These are phyloP conservation scores for Luffa acutangula DNA, from an alignment of 306 rosid genomes.

Conservation along the genomic window DNA sequence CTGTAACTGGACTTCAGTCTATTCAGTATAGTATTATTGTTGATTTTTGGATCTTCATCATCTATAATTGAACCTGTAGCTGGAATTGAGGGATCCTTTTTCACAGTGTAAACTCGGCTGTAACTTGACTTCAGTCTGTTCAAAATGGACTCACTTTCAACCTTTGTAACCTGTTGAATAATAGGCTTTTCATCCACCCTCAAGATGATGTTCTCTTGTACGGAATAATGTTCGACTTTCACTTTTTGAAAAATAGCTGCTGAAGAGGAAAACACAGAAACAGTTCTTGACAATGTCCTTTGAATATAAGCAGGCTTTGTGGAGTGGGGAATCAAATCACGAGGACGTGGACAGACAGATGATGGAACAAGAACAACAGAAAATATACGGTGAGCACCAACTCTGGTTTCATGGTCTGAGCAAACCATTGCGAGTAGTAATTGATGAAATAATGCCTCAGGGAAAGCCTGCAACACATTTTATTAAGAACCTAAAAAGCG, in stretches of 20 bases:
- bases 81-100: constrained; percentile 15
- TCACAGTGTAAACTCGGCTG: constrained; percentile 31
- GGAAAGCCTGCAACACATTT: constrained; percentile 21
- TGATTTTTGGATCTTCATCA: constrained; percentile 11
- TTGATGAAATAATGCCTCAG: constrained; percentile 31
- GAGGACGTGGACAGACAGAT: constrained; percentile 42
- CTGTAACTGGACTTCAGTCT: constrained; percentile 52
- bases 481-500: background rate
- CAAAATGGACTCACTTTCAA: constrained; percentile 29
- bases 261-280: constrained; percentile 78
- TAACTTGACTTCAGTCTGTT: constrained; percentile 54
- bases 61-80: constrained; percentile 5
- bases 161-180: constrained; percentile 16
- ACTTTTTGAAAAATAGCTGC: constrained; percentile 80
- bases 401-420: constrained; percentile 81
- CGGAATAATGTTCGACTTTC: background rate
- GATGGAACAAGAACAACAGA: constrained; percentile 80
- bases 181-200: constrained; percentile 1
- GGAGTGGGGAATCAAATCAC: constrained; percentile 23
- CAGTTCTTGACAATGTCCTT: constrained; percentile 71
- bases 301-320: constrained; percentile 41
- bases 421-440: constrained; percentile 73
- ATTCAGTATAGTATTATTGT: constrained; percentile 33
- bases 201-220: constrained; percentile 3
- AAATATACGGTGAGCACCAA: constrained; percentile 74